These are phyloP conservation scores for Rhizophora mangle DNA, from an alignment of 345 rosid genomes.

Conservation along the genomic window DNA sequence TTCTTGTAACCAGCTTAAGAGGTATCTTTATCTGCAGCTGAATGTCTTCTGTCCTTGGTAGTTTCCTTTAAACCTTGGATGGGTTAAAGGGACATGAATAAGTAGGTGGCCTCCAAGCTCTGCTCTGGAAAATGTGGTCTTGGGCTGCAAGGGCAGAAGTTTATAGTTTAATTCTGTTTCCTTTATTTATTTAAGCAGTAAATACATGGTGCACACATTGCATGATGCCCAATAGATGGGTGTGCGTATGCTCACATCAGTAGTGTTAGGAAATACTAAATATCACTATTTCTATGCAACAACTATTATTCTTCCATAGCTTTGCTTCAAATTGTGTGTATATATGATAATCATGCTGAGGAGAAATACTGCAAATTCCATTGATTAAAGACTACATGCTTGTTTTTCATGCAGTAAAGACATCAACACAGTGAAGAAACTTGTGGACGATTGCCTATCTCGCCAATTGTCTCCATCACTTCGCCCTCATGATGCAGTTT, in stretches of 20 bases:
- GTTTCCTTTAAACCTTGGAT: too few relatives aligned
- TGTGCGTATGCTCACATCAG: too few relatives aligned
- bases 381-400: conserved; percentile 21
- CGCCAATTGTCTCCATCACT: conserved; percentile 73
- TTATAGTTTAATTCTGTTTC: neutral
- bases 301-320: neutral
- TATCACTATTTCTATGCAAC: neutral
- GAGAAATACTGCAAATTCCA: conserved; percentile 7
- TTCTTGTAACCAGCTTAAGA: neutral
- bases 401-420: conserved; percentile 72
- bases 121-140: too few relatives aligned
- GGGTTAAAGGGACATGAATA: too few relatives aligned
- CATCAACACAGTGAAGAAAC: conserved; percentile 84
- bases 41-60: too few relatives aligned
- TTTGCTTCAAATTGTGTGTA: neutral
- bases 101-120: too few relatives aligned
- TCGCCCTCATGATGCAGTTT: conserved; percentile 96
- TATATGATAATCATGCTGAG: neutral
- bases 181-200: neutral
- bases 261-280: neutral
- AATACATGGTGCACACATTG: neutral
- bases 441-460: conserved; percentile 88
- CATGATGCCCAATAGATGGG: too few relatives aligned
- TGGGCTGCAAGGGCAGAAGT: too few relatives aligned
- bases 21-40: too few relatives aligned